Base-by-base conservation (phyloP, 2,329 filamentous ascomycete species). In the Apiospora rasikravindrae region DNA sequence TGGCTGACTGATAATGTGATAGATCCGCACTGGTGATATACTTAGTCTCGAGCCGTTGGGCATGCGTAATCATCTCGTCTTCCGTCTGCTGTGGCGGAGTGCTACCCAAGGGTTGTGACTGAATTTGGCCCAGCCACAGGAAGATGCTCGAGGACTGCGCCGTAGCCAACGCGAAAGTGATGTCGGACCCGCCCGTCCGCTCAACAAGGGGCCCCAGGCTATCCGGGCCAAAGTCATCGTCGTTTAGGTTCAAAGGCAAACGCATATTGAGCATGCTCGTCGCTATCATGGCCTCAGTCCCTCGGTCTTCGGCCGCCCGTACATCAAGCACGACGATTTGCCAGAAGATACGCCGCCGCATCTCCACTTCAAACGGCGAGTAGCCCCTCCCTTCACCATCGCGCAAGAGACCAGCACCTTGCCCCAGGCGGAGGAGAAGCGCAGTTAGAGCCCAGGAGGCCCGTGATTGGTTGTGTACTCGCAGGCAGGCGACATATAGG, bases 251-350 rank as follows among this genome's bases (percentile, higher is more conserved):
- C 16, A 84, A 81, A 0, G 88, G 88, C 7, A 86, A 77, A 3
- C 79, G 80, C 0, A 87, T 88, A 74, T 87, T 84, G 74, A 84
- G 87, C 16, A 79, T 79, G n/a, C 82, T 78, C 6, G 78, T 77
- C 11, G 83, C 78, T 8, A 88, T 81, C n/a, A 84, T 80, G 14
- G 84, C 80, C 22, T 81, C 84, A 1, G 84, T 83, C 14, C 89
- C 89, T 4, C 87, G 84, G 69, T 89, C 84, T 75, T 90, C 88
- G 8, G 88, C 85, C 0, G 85, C 85, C 10, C 87, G 85, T 40
- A 86, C 82, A 74, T 92, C 90, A 1, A 91, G 83, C n/a, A 90
- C 84, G 42, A 90, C 79, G n/a, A 92, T 85, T 74, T 91, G 88
- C 82, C 88, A 89, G 87, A 90, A 92, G 0, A 92, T 77, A 2